Evolutionary conservation across 306 rosid genomes (phyloP).

Genomic region (Pyrus communis): DNA sequence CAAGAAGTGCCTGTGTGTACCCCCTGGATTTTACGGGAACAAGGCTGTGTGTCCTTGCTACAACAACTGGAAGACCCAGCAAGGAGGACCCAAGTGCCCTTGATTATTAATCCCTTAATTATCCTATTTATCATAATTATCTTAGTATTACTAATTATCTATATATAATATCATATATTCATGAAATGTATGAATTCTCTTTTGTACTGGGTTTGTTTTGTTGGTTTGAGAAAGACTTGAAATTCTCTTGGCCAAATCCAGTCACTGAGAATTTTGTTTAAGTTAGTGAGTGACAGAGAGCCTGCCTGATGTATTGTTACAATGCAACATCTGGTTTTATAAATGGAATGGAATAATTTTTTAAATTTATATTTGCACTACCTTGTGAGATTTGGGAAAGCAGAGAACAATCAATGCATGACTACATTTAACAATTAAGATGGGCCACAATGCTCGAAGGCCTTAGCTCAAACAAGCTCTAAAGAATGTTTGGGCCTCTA

Average conservation of each 20-base stretch:
- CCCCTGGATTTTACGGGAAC: slow-evolving; percentile 87
- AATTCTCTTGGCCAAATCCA: not conserved
- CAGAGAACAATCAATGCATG: too few species aligned
- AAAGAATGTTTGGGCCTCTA: not conserved
- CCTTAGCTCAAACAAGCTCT: not conserved
- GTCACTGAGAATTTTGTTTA: not conserved
- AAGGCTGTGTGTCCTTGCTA: slow-evolving; percentile 88
- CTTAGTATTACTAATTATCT: not conserved
- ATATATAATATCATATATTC: not conserved
- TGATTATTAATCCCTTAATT: slow-evolving; percentile 6
- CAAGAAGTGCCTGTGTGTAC: slow-evolving; percentile 72
- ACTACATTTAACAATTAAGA: not conserved
- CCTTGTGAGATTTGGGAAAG: not conserved
- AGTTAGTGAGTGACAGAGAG: not conserved
- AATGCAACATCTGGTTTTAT: not conserved
- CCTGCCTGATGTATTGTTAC: not conserved
- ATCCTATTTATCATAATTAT: not conserved
- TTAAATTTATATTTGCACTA: not conserved
- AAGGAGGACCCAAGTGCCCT: slow-evolving; percentile 93
- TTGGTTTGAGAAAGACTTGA: not conserved
- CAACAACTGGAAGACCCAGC: slow-evolving; percentile 91
- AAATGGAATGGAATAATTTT: not conserved
- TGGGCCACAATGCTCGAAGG: not conserved
- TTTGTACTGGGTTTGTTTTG: not conserved
- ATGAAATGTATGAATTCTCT: not conserved